Percentiles rank a stretch among this genome's conserved stretches.
Evolutionary conservation across 2,329 filamentous ascomycete genomes (phyloP).

Genomic region (Teratosphaeria gauchensis): DNA sequence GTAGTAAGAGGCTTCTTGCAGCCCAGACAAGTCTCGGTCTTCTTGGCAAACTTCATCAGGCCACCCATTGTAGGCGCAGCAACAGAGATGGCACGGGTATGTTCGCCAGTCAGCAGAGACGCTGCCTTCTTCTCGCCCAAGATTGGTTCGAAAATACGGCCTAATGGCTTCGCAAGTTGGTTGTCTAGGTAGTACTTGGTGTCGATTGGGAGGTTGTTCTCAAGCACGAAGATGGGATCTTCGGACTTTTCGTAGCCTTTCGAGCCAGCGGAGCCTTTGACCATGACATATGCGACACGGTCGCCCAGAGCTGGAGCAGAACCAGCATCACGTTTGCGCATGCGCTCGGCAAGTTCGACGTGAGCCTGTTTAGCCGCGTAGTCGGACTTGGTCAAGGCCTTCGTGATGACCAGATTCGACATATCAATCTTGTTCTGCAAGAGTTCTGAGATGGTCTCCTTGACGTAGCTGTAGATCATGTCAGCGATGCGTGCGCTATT

Average conservation of each 20-base stretch:
- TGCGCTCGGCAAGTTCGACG: conserved; percentile 86
- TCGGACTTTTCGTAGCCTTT: conserved; percentile 97
- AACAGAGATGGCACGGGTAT: conserved; percentile 89
- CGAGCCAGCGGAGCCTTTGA: conserved; percentile 77
- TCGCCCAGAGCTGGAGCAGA: conserved; percentile 89
- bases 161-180: conserved; percentile 87
- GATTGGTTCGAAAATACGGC: conserved; percentile 95
- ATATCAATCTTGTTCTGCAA: conserved; percentile 97
- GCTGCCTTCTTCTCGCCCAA: conserved; percentile 85
- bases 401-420: conserved; percentile 98
- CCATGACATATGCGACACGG: conserved; percentile 95
- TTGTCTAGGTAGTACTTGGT: conserved; percentile 99
- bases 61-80: conserved; percentile 85
- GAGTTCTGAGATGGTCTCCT: conserved; percentile 87
- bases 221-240: conserved; percentile 91
- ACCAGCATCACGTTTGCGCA: conserved; percentile 93
- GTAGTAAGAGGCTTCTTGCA: conserved; percentile 91
- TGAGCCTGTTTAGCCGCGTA: conserved; percentile 93
- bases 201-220: conserved; percentile 96
- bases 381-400: conserved; percentile 81
- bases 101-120: conserved; percentile 78
- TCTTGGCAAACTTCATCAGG: conserved; percentile 97
- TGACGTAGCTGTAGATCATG: conserved; percentile 66
- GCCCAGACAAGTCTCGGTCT: conserved; percentile 95
- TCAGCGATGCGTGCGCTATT: conserved; percentile 13